phyloP scores from a whole-genome alignment of 192 early-diverging fungal genomes.

The Podila epigama region DNA sequence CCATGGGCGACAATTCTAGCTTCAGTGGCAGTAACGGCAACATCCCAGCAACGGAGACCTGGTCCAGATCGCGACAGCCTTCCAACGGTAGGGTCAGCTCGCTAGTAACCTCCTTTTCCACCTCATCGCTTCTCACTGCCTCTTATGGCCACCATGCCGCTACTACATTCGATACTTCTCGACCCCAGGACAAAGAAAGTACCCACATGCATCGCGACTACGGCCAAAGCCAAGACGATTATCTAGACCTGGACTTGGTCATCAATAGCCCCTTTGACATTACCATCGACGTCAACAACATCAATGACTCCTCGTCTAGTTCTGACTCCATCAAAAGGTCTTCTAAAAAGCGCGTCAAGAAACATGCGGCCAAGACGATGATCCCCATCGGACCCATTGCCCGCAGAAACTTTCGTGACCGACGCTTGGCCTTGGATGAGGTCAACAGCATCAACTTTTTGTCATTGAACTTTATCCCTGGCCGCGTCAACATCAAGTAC shows the following conservation, averaged over 20 bases:
- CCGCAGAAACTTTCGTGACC: constrained; percentile 29
- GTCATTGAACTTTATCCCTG: neutral
- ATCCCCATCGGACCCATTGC: constrained; percentile 29
- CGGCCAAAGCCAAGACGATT: no score
- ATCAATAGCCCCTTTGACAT: no score
- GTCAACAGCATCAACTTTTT: neutral
- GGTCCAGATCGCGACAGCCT: neutral
- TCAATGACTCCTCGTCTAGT: no score
- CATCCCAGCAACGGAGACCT: neutral
- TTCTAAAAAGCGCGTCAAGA: neutral
- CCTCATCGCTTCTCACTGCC: neutral
- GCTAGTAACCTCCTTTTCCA: constrained; percentile 17
- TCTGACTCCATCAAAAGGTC: no score
- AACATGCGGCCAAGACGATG: neutral
- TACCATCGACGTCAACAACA: no score
- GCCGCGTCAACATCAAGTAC: neutral
- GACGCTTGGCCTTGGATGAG: neutral
- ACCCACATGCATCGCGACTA: no score
- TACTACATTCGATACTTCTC: neutral
- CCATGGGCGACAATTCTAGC: neutral
- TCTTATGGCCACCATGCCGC: neutral
- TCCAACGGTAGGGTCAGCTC: constrained; percentile 1
- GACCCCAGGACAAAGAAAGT: neutral
- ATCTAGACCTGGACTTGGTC: neutral
- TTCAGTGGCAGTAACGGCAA: no score